Base-by-base conservation (phyloP, 495 filamentous ascomycete genomes). In the Delitschia confertaspora region DNA sequence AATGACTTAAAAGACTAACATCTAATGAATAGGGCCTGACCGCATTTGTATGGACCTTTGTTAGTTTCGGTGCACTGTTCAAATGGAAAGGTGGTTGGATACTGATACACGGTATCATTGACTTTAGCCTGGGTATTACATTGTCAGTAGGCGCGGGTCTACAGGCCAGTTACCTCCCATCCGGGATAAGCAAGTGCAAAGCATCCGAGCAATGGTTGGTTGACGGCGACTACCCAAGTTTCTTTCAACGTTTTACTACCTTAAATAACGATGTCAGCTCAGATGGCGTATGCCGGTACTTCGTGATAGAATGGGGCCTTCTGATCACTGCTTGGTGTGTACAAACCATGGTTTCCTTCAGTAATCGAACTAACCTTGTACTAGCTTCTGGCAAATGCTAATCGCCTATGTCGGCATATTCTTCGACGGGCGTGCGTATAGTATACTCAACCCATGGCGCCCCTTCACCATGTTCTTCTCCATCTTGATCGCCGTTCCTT, bases 321-420 rank as follows among this genome's bases (percentile, higher is more conserved):
- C 41, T 4, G 22, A 38, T 46, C 18, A 23, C 8, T 11, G 24
- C 22, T 11, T n/a, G n/a, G n/a, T n/a, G n/a, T n/a, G 19, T 42
- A 47, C 46, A 42, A 18, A 45, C 38, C 11, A 10, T 23, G 6
- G 27, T 14, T 23, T 16, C 5, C 34, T 4, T 13, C 6, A n/a
- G 8, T 36, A 1, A 5, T 14, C 6, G n/a, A 41, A n/a, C 26
- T 23, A 42, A 33, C 17, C 31, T 9, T 4, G 7, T 21, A 3
- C 19, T 14, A 53, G 50, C 13, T 31, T 45, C 27, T 49, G 49
- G 20, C 46, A 55, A 24, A 42, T 50, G 35, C 0, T 55, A 17
- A 25, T 42, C 18, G 30, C 51, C 7, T 55, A 55, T 19, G 25
- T 55, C 29, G 51, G 51, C 17, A 33, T 55, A 17, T 55, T 55